Conservation (phyloP, 768 basidiomycete genomes). For the Rhizopogon rudus region DNA sequence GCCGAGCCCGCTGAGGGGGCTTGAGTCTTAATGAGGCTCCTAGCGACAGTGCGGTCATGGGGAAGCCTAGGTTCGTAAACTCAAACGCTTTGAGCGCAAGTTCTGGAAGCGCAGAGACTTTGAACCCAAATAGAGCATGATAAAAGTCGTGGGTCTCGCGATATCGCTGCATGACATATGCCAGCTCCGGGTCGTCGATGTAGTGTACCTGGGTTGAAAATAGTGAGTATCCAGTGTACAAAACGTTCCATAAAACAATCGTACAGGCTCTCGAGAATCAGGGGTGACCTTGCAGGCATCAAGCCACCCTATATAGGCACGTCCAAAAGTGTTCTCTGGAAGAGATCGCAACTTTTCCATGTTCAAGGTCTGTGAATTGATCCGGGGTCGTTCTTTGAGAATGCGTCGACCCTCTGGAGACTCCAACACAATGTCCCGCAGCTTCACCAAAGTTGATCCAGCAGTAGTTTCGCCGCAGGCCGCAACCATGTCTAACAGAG, state of each 20-base stretch:
- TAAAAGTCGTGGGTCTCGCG: constrained; percentile 98
- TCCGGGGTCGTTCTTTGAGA: constrained; percentile 75
- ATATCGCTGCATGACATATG: constrained; percentile 97
- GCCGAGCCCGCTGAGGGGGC: constrained; percentile 40
- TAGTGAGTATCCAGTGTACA: constrained; percentile 1
- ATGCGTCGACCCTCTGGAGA: constrained; percentile 82
- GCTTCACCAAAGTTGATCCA: constrained; percentile 64
- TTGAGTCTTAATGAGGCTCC: constrained; percentile 34
- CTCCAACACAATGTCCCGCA: constrained; percentile 74
- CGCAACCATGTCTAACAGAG: constrained; percentile 84
- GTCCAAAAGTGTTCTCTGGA: constrained; percentile 79
- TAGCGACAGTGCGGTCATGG: constrained; percentile 80
- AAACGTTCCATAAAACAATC: constrained; percentile 14
- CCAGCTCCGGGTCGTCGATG: constrained; percentile 90
- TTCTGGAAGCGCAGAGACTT: constrained; percentile 87
- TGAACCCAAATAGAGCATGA: constrained; percentile 85
- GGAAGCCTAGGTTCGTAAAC: constrained; percentile 86
- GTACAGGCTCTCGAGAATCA: constrained; percentile 87
- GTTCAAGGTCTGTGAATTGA: constrained; percentile 74
- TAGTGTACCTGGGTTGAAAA: constrained; percentile 71
- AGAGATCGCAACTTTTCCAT: constrained; percentile 60
- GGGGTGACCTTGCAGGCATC: constrained; percentile 85
- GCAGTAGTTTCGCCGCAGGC: constrained; percentile 92
- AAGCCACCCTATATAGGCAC: constrained; percentile 87
- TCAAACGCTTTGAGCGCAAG: constrained; percentile 94